Evolutionary conservation across 805 yeast species (phyloP), one percentile per base, ranked within the genome.

Genomic region (Sugiyamaella smithiae): DNA sequence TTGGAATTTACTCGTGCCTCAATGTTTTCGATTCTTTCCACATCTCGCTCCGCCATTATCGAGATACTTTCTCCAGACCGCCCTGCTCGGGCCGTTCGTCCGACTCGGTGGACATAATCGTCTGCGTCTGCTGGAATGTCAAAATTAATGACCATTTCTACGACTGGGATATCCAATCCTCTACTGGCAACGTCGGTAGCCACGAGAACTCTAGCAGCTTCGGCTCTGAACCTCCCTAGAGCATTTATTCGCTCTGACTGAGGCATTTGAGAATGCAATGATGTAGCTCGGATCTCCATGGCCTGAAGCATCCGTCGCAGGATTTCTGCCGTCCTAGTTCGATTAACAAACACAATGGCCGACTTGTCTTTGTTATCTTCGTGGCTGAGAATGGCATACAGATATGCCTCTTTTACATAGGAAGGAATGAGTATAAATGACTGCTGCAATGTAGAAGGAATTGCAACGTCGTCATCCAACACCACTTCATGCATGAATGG

Each of bases 1-100:
- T 88, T 85, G 54, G 78, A 76, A 40, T 81, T 82, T 36, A 88
- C 85, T 57, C 97, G 76, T 47, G 81, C 88, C 65, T 93, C 99
- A 46, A 93, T 91, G 5, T 91, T 83, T 53, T 85, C 77, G 4
- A 93, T 76, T 59, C 98, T 76, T 22, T 74, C 76, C 11, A 93
- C 82, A 63, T 91, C 99, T 51, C 84, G 80, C 59, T 90, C 96
- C 1, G 95, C 80, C 3, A 93, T 85, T 50, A 93, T 75, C 11
- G 93, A 80, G 1, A 93, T 72, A 5, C 95, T 78, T 54, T 81
- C 88, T 69, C 99, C 99, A 44, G 72, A 69, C 58, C 95, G 76
- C 1, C 98, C 98, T 2, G 98, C 98, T 77, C 99, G 85, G 7
- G 98, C 99, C 9, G 99, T 91, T 80, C 99, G 87, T 72, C 99